Conservation (phyloP, 805 yeast species). For the Kodamaea jinghongensis region DNA sequence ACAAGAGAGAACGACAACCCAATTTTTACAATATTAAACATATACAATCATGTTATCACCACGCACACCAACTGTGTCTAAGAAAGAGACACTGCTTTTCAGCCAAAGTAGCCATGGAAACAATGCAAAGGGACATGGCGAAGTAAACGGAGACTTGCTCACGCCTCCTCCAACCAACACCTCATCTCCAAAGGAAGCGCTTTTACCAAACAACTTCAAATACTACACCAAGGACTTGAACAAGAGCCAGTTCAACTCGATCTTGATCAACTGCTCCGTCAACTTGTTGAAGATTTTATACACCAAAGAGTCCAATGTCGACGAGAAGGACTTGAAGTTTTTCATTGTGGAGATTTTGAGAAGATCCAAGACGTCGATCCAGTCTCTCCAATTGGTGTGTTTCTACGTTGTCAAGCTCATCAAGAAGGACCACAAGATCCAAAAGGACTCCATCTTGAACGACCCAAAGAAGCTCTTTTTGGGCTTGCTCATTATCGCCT, state of each 20-base stretch:
- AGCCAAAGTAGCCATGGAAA: too few species aligned
- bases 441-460: conserved; percentile 13
- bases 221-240: conserved; percentile 40
- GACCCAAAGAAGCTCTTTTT: conserved; percentile 70
- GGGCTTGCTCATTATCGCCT: conserved; percentile 65
- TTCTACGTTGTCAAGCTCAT: conserved; percentile 57
- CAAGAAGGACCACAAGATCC: conserved; percentile 13
- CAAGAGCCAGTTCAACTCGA: conserved; percentile 40
- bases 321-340: conserved; percentile 19
- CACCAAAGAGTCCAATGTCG: conserved; percentile 8
- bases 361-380: conserved; percentile 57
- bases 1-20: background rate
- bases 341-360: conserved; percentile 43
- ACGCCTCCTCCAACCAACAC: conserved; percentile 18
- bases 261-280: conserved; percentile 35
- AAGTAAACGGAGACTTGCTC: conserved; percentile 9
- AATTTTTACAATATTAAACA: background rate
- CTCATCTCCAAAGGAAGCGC: conserved; percentile 13
- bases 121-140: too few species aligned
- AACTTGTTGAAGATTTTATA: conserved; percentile 36
- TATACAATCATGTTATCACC: background rate
- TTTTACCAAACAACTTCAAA: conserved; percentile 36
- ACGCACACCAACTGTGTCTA: background rate
- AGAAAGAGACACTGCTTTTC: too few species aligned
- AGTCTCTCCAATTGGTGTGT: conserved; percentile 63